These are phyloP conservation scores for Endotrypanum monterogeii DNA, from an alignment of 208 protist species.

Conservation along the genomic window DNA sequence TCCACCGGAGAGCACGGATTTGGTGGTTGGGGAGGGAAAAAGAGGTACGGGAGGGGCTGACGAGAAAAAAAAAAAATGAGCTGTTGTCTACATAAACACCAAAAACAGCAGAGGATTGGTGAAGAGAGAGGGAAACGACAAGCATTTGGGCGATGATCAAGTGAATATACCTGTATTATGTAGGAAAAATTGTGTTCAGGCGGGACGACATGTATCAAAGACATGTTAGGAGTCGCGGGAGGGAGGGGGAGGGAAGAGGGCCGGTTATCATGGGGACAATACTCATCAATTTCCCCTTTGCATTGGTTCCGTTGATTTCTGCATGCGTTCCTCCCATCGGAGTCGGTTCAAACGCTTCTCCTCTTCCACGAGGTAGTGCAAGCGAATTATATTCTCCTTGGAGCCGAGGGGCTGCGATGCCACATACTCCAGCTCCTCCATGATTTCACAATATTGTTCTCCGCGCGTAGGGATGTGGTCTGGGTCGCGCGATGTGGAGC, in stretches of 20 bases:
- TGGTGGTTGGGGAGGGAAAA: not conserved
- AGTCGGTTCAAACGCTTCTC: slow-evolving; percentile 55
- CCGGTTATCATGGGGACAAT: not conserved
- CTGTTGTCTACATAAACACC: not conserved
- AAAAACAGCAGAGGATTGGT: slow-evolving; percentile 1
- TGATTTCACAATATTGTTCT: slow-evolving; percentile 70
- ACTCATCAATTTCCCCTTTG: not conserved
- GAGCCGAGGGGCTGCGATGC: slow-evolving; percentile 68
- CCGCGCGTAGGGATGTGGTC: slow-evolving; percentile 43
- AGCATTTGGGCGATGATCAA: not conserved
- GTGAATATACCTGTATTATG: not conserved
- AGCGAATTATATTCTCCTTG: slow-evolving; percentile 77
- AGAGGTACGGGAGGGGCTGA: not conserved
- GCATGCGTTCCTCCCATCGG: slow-evolving; percentile 32
- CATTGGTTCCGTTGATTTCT: slow-evolving; percentile 10
- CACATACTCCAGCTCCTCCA: slow-evolving; percentile 76
- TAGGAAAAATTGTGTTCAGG: not conserved
- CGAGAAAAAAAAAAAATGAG: not conserved
- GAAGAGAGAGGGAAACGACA: not conserved
- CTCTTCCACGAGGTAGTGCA: slow-evolving; percentile 80
- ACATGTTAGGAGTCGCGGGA: not conserved
- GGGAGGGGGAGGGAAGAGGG: not conserved
- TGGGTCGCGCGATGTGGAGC: slow-evolving; percentile 25
- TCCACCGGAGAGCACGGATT: not conserved
- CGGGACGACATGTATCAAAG: not conserved